phyloP scores from a whole-genome alignment of 805 yeast species.

The Kluyveromyces nonfermentans region DNA sequence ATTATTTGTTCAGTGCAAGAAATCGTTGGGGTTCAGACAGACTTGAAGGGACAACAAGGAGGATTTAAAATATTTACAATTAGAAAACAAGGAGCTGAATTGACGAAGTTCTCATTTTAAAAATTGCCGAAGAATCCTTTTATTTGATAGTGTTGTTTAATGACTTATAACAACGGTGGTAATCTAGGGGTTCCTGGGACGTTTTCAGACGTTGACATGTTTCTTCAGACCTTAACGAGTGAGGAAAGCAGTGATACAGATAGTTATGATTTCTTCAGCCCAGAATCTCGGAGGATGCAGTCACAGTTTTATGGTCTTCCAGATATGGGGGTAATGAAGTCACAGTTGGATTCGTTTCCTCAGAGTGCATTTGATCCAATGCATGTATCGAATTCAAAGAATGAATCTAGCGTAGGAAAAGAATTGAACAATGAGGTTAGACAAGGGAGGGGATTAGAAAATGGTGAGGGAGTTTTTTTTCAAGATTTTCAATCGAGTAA shows the following conservation, averaged over 20 bases:
- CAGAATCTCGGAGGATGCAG: neutral
- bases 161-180: neutral
- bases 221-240: slow-evolving; percentile 8
- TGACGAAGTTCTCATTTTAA: neutral
- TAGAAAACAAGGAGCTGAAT: neutral
- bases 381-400: neutral
- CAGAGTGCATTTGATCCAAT: slow-evolving; percentile 1
- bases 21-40: no score
- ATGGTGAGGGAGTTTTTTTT: neutral
- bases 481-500: neutral
- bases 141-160: neutral
- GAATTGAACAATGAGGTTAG: neutral
- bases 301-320: neutral
- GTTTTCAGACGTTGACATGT: slow-evolving; percentile 6
- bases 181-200: slow-evolving; percentile 2
- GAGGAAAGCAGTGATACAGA: slow-evolving; percentile 7
- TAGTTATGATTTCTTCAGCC: slow-evolving; percentile 2
- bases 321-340: neutral
- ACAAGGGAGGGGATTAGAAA: neutral
- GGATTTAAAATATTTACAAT: no score
- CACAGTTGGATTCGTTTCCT: slow-evolving; percentile 2
- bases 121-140: no score
- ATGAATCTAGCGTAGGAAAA: neutral
- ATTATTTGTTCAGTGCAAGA: neutral
- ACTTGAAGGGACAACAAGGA: no score